Base-by-base conservation (phyloP, 148 eudicot genomes). In the Rhododendron williamsianum region DNA sequence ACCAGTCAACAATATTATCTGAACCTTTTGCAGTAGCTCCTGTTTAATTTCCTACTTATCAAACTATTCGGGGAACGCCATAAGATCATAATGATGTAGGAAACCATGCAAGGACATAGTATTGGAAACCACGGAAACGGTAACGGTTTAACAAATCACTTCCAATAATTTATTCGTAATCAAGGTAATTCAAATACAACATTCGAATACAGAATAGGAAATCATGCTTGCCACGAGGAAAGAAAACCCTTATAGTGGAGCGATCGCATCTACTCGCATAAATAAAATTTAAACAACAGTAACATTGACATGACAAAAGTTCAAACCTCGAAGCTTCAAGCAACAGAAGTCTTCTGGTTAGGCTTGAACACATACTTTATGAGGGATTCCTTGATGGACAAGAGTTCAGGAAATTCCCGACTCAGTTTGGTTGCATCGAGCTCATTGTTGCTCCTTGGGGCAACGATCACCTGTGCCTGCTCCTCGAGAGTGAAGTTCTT, bases 361-460 rank as follows among this genome's bases (percentile, higher is more conserved):
- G 93, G 91, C 86, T 90, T 84, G 88, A 91, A 90, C 60, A 90
- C 93, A 36, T 90, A 18, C 73, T 88, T 58, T 52, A 90, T 69
- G 27, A 91, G 90, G 4, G 91, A 89, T 23, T 91, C 93, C 89
- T 88, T 91, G 77, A 91, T 91, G 77, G 90, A 77, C 81, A 89
- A 72, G n/a, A 91, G 72, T 58, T 89, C 90, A 1, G 91, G 93
- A 76, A 91, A 91, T 82, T 91, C 91, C 30, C 49, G 13, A 54
- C 80, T 90, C 87, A 91, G 84, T 85, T 91, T 91, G 25, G 86
- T 48, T 77, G 89, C 89, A 85, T 91, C 93, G 51, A 91, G 91
- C 78, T 91, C 93, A 52, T 92, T 90, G 91, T 90, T 92, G 82
- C 93, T 92, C 82, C 92, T 90, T 5, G 93, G 90, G 56, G 93